Evolutionary conservation across 306 rosid species (phyloP), one percentile per base, ranked within the genome.

Genomic region (Prunus mira): DNA sequence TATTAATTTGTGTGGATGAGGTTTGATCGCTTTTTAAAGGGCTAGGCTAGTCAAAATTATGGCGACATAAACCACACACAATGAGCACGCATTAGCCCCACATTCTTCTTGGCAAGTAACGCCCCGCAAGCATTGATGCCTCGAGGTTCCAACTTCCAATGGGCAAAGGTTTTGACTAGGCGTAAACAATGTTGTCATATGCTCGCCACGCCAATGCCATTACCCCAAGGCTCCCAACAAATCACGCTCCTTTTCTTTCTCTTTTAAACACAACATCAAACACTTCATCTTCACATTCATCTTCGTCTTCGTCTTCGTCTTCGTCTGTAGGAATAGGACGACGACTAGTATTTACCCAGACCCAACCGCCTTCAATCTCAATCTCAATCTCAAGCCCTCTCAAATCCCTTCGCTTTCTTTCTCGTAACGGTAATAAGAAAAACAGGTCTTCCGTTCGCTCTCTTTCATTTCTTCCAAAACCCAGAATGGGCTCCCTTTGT

Each of bases 401-500:
- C 81, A 79, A 76, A 71, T 30, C 79, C 20, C 18, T n/a, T 47
- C 51, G 43, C 12, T 24, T 34, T 71, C 62, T 46, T 19, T 47
- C 80, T 12, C 52, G 52, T 47, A 0, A 47, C 52, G 15, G 2
- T 10, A 47, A 13, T 11, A 47, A 13, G 4, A 11, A 47, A 12
- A 47, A 13, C 3, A 12, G 52, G 52, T 13, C 52, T 11, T 47
- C 52, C 52, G 15, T 15, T 41, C 13, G 43, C 14, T 54, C 71
- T 0, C 17, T 18, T 25, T 47, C 74, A 1, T 62, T 67, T 9
- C 38, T 27, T 19, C 50, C 77, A 32, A 66, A 12, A 28, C 83
- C 24, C 11, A 56, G 73, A 62, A 94, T 92, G 97, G 91, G 88
- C 30, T 92, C 92, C 2, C 71, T 87, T 63, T 43, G 82, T 57